These are phyloP conservation scores for Boletus tylopilopsis DNA, from an alignment of 768 basidiomycete genomes.

Conservation along the genomic window DNA sequence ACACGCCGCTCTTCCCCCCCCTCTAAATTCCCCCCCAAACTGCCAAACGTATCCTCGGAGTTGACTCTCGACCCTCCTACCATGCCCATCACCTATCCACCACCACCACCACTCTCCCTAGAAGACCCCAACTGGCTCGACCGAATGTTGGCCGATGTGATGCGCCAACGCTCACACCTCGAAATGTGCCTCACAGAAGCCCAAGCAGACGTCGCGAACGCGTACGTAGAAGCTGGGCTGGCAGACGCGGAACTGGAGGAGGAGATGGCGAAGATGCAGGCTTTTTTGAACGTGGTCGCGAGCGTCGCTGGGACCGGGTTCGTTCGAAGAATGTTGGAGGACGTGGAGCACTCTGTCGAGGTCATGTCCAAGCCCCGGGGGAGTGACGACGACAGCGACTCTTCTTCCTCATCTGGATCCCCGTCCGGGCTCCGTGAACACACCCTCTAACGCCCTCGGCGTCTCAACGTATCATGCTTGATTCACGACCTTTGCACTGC, in stretches of 20 bases:
- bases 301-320: slow-evolving; percentile 27
- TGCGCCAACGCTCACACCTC: slow-evolving; percentile 25
- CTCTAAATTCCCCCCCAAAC: slow-evolving; percentile 11
- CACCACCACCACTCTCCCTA: slow-evolving; percentile 20
- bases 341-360: slow-evolving; percentile 14
- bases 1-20: slow-evolving; percentile 14
- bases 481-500: too few species aligned
- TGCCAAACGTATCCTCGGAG: slow-evolving; percentile 6
- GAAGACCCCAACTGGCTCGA: slow-evolving; percentile 28
- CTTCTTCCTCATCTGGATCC: slow-evolving; percentile 6
- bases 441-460: not conserved
- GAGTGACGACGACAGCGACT: not conserved
- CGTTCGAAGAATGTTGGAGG: slow-evolving; percentile 24
- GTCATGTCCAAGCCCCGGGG: slow-evolving; percentile 9
- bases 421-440: not conserved
- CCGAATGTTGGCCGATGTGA: slow-evolving; percentile 24
- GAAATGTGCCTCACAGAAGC: slow-evolving; percentile 12
- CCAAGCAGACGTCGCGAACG: slow-evolving; percentile 17
- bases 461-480: not conserved
- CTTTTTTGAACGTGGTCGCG: slow-evolving; percentile 21
- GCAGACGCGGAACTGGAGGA: slow-evolving; percentile 24
- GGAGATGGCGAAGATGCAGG: slow-evolving; percentile 24
- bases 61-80: slow-evolving; percentile 23
- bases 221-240: slow-evolving; percentile 25
- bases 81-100: slow-evolving; percentile 27